phyloP scores from a whole-genome alignment of 2,329 filamentous ascomycete species.

The Xylaria sp. region DNA sequence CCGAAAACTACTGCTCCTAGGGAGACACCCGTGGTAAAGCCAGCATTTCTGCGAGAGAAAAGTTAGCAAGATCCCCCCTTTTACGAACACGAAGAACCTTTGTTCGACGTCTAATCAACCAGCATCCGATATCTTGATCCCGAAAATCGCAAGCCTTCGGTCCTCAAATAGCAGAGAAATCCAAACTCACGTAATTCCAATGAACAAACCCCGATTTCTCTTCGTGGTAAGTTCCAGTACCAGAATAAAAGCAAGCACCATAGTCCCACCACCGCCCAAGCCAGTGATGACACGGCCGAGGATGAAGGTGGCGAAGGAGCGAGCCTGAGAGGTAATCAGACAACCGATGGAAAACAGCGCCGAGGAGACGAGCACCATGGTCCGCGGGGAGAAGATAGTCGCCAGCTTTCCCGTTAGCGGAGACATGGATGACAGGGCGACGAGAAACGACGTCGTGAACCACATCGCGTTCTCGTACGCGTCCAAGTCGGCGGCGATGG shows the following conservation, averaged over 20 bases:
- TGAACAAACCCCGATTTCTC: slow-evolving; percentile 74
- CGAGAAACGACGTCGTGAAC: slow-evolving; percentile 82
- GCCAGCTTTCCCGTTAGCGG: slow-evolving; percentile 78
- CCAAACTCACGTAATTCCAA: slow-evolving; percentile 67
- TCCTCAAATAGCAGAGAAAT: background rate
- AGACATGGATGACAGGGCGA: slow-evolving; percentile 68
- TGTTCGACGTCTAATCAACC: too few species aligned
- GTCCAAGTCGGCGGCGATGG: slow-evolving; percentile 78
- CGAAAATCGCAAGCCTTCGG: background rate
- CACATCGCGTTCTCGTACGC: slow-evolving; percentile 79
- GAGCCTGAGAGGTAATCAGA: slow-evolving; percentile 70
- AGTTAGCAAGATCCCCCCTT: too few species aligned
- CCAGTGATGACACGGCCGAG: slow-evolving; percentile 75
- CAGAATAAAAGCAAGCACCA: slow-evolving; percentile 78
- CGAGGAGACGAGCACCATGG: slow-evolving; percentile 71
- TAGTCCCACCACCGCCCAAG: slow-evolving; percentile 74
- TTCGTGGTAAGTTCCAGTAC: slow-evolving; percentile 77
- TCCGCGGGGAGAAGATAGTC: slow-evolving; percentile 76
- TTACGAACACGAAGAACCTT: too few species aligned
- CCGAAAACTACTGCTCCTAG: slow-evolving; percentile 77
- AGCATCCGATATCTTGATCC: too few species aligned
- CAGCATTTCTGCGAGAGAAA: slow-evolving; percentile 63
- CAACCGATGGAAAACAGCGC: slow-evolving; percentile 68
- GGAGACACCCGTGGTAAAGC: slow-evolving; percentile 76
- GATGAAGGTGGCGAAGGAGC: slow-evolving; percentile 70